Evolutionary conservation across 2,329 filamentous ascomycete species (phyloP).

Genomic region (Aureobasidium sp.): DNA sequence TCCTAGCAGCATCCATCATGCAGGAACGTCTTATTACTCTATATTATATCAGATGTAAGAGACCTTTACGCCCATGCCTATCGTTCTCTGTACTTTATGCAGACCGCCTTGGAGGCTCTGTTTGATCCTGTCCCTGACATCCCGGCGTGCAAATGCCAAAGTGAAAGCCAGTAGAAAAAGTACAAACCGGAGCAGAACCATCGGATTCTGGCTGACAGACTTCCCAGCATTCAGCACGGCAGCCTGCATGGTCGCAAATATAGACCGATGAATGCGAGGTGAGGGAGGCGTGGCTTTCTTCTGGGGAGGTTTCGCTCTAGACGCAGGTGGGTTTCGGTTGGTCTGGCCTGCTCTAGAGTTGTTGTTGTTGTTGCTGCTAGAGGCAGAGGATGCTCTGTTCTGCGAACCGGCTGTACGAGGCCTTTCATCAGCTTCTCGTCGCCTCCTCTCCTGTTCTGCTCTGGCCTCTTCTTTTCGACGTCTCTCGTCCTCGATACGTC

Average conservation of each 20-base stretch:
- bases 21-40: neutral
- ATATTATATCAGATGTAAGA: slow-evolving; percentile 66
- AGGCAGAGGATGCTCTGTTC: neutral
- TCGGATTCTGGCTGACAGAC: slow-evolving; percentile 48
- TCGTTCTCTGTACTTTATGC: slow-evolving; percentile 75
- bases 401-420: neutral
- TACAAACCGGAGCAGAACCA: slow-evolving; percentile 55
- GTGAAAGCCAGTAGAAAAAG: slow-evolving; percentile 75
- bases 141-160: slow-evolving; percentile 65
- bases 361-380: slow-evolving; percentile 12
- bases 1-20: neutral
- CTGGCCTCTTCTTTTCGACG: slow-evolving; percentile 29
- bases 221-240: slow-evolving; percentile 45
- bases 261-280: slow-evolving; percentile 32
- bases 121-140: slow-evolving; percentile 67
- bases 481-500: slow-evolving; percentile 37
- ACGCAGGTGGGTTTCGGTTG: slow-evolving; percentile 9
- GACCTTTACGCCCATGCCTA: slow-evolving; percentile 95
- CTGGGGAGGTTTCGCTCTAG: slow-evolving; percentile 29
- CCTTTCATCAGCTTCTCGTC: slow-evolving; percentile 29
- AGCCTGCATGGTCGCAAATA: slow-evolving; percentile 43
- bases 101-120: slow-evolving; percentile 63
- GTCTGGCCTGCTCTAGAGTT: slow-evolving; percentile 1
- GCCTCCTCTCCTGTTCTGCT: slow-evolving; percentile 35
- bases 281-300: slow-evolving; percentile 23